These are phyloP conservation scores for Anacardium occidentale DNA, from an alignment of 345 rosid species.

Conservation along the genomic window DNA sequence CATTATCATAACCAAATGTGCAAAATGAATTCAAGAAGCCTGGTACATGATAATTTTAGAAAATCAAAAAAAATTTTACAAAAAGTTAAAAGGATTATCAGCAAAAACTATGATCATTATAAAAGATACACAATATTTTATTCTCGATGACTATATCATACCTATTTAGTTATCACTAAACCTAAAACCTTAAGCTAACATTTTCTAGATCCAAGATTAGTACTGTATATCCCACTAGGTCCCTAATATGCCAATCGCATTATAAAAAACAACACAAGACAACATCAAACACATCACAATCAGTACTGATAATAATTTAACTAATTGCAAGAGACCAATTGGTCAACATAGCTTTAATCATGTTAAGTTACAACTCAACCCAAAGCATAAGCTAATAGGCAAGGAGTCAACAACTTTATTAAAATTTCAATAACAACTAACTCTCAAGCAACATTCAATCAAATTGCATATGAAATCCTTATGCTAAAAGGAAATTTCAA, in stretches of 20 bases:
- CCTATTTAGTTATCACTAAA: no score
- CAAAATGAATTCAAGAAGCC: not conserved
- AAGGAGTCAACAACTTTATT: not conserved
- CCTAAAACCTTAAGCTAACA: no score
- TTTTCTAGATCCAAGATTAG: no score
- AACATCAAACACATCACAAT: not conserved
- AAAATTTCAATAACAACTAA: not conserved
- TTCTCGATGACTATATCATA: no score
- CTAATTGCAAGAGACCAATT: not conserved
- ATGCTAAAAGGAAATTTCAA: not conserved
- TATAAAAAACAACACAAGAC: not conserved
- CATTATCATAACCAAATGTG: not conserved
- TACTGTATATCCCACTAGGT: no score
- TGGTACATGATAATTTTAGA: not conserved
- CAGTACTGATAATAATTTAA: no score
- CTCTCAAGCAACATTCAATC: conserved; percentile 2
- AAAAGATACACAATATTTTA: not conserved
- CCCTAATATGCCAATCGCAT: no score
- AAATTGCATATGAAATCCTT: not conserved
- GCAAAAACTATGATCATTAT: not conserved
- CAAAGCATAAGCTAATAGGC: not conserved
- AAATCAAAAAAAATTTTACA: not conserved
- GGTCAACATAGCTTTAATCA: not conserved
- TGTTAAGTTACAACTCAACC: not conserved
- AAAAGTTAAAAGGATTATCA: not conserved